Conservation (phyloP, 2,329 filamentous ascomycete genomes). For the Diplodia intermedia region DNA sequence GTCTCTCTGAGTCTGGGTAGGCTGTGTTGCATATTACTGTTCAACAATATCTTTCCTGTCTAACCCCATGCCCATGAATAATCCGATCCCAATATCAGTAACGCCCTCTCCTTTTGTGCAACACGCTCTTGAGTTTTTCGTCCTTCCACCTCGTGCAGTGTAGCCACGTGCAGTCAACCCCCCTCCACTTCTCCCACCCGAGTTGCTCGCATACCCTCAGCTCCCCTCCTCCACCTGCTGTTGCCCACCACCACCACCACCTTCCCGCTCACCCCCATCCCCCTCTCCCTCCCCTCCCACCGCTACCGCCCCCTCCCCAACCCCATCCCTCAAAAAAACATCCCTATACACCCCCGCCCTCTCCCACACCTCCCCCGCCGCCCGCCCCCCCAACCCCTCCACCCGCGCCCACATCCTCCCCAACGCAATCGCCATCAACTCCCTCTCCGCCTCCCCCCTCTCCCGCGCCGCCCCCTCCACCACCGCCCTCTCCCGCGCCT, state of each 20-base stretch:
- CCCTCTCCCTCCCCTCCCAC: not conserved
- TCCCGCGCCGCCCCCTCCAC: not conserved
- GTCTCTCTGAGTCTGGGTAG: too few species aligned
- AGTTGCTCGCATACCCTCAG: not conserved
- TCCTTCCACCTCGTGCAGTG: too few species aligned
- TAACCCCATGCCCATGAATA: too few species aligned
- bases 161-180: too few species aligned
- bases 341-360: conserved; percentile 12
- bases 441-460: not conserved
- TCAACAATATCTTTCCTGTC: too few species aligned
- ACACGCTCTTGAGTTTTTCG: too few species aligned
- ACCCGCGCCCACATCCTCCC: conserved; percentile 16
- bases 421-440: conserved; percentile 10
- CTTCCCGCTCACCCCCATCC: not conserved
- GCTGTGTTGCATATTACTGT: too few species aligned
- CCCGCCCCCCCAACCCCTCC: not conserved
- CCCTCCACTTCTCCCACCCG: too few species aligned
- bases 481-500: not conserved
- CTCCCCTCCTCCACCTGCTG: not conserved
- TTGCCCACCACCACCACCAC: too few species aligned
- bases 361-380: not conserved
- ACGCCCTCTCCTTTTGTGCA: too few species aligned
- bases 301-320: not conserved
- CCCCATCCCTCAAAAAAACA: conserved; percentile 8
- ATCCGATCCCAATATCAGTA: too few species aligned